These are phyloP conservation scores for Globisporangium irregulare DNA, from an alignment of 352 stramenopile species.

Conservation along the genomic window DNA sequence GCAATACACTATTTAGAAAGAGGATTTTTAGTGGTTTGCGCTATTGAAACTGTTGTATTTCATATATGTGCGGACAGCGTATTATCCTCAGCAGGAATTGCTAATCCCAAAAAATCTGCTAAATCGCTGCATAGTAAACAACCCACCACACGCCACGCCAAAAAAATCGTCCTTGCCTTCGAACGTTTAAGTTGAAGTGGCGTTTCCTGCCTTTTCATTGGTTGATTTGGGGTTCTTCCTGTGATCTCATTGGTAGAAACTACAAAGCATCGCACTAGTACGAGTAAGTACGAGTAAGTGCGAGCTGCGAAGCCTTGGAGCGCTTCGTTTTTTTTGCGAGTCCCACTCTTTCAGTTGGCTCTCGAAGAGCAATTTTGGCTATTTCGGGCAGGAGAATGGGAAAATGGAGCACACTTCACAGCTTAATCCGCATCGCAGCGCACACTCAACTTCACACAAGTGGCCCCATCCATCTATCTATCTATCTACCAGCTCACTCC, in stretches of 20 bases:
- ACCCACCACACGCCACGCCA: not conserved
- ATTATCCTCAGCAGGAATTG: not conserved
- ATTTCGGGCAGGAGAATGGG: not conserved
- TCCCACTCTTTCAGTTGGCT: conserved; percentile 1
- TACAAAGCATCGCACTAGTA: not conserved
- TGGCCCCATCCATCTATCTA: not conserved
- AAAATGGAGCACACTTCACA: not conserved
- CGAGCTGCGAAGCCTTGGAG: too few species aligned
- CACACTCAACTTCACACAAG: not conserved
- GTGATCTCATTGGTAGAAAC: not conserved
- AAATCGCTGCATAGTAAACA: not conserved
- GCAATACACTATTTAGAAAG: not conserved
- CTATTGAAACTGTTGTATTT: not conserved
- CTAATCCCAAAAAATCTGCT: not conserved
- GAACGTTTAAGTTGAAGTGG: not conserved
- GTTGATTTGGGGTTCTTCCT: not conserved
- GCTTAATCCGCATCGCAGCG: conserved; percentile 5
- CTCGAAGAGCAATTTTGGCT: not conserved
- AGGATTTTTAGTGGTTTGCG: not conserved
- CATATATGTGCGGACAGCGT: not conserved
- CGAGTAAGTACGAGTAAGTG: too few species aligned
- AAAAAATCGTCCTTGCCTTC: not conserved
- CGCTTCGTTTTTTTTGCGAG: conserved; percentile 8
- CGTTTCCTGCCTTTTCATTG: not conserved
- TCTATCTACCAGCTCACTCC: not conserved